Evolutionary conservation across 108 stramenopile genomes (phyloP).

Genomic region (Epithemia pelagica): DNA sequence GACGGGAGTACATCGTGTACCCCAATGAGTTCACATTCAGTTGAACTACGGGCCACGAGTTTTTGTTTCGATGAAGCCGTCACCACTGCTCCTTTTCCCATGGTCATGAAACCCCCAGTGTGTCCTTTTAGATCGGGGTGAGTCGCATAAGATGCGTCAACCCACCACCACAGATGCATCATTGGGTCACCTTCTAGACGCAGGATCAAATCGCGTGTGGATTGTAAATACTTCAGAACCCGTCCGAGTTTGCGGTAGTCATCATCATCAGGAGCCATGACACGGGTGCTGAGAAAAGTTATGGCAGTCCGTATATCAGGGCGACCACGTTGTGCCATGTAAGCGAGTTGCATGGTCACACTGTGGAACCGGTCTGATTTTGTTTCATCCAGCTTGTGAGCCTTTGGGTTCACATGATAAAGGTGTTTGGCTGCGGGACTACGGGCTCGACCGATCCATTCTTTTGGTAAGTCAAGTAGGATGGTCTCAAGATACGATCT

Average conservation of each 20-base stretch:
- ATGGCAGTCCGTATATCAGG: constrained; percentile 37
- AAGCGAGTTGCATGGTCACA: constrained; percentile 8
- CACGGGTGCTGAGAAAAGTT: constrained; percentile 18
- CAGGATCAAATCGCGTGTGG: constrained; percentile 9
- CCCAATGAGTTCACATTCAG: constrained; percentile 28
- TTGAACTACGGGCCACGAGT: constrained; percentile 27
- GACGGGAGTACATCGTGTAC: constrained; percentile 16
- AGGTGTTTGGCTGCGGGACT: too few relatives aligned
- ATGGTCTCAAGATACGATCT: constrained; percentile 11
- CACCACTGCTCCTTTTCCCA: constrained; percentile 11
- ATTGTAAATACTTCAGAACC: constrained; percentile 30
- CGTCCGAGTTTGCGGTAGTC: constrained; percentile 29
- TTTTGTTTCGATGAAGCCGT: constrained; percentile 27
- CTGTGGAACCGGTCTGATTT: neutral
- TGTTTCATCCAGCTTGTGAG: neutral
- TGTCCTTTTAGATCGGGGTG: constrained; percentile 34
- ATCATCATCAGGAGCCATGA: constrained; percentile 25
- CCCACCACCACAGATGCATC: constrained; percentile 21
- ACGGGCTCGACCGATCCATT: too few relatives aligned
- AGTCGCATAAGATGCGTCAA: constrained; percentile 38
- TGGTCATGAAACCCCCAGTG: constrained; percentile 21
- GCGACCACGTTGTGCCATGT: constrained; percentile 23
- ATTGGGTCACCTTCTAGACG: constrained; percentile 2
- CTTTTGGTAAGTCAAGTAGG: too few relatives aligned
- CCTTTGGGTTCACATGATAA: too few relatives aligned